Evolutionary conservation across 2,329 filamentous ascomycete genomes (phyloP).

Genomic region (Akanthomyces lecanii): DNA sequence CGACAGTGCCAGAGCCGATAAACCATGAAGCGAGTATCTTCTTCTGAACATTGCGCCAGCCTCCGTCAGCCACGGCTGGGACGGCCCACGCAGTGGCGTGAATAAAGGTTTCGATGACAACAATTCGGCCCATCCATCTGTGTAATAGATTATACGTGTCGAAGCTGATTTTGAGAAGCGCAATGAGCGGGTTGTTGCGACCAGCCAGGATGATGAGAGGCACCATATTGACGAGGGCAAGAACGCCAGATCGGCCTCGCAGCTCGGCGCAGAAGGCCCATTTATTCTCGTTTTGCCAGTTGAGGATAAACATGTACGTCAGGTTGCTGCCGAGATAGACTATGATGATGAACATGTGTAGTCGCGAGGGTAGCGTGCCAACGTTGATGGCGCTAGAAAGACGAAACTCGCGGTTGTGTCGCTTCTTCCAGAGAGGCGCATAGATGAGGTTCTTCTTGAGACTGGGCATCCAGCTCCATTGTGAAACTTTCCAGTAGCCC

Average conservation of each 20-base stretch:
- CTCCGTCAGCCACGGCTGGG: constrained; percentile 63
- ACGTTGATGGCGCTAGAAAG: constrained; percentile 57
- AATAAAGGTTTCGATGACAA: constrained; percentile 61
- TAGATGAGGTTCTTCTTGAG: constrained; percentile 58
- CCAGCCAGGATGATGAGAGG: constrained; percentile 84
- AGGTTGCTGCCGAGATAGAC: constrained; percentile 58
- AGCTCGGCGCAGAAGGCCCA: constrained; percentile 73
- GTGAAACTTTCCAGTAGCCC: constrained; percentile 54
- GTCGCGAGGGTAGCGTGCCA: constrained; percentile 60
- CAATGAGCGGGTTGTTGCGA: constrained; percentile 89
- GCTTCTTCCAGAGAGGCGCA: constrained; percentile 60
- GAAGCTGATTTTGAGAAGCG: constrained; percentile 79
- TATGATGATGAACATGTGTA: constrained; percentile 55
- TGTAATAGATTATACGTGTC: constrained; percentile 83
- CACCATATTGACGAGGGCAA: constrained; percentile 87
- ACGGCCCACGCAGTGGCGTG: constrained; percentile 72
- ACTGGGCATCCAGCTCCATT: constrained; percentile 57
- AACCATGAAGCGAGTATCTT: constrained; percentile 58
- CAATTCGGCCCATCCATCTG: constrained; percentile 73
- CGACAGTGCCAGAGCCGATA: constrained; percentile 61
- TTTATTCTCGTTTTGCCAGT: constrained; percentile 54
- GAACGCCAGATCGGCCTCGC: constrained; percentile 76
- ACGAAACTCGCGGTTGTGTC: constrained; percentile 64
- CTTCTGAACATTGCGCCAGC: constrained; percentile 53
- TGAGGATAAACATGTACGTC: constrained; percentile 57